Conservation (phyloP, 2,329 filamentous ascomycete genomes). For the Fusarium sp. region DNA sequence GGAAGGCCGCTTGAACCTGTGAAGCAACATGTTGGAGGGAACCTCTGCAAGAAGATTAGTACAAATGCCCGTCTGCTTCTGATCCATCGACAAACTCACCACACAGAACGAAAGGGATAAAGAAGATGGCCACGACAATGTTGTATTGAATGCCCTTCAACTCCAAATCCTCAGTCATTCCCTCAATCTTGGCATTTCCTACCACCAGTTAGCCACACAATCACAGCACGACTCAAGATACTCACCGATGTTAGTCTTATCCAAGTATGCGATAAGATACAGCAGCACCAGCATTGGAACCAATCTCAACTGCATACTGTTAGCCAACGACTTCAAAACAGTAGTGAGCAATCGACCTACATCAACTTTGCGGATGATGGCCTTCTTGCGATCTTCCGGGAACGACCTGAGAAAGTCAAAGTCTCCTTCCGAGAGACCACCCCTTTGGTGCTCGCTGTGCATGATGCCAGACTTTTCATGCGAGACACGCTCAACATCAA, state of each 20-base stretch:
- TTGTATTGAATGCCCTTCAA: conserved; percentile 67
- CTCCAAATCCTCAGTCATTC: conserved; percentile 49
- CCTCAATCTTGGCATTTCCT: conserved; percentile 63
- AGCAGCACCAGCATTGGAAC: conserved; percentile 48
- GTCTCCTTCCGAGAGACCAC: conserved; percentile 44
- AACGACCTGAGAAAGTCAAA: conserved; percentile 48
- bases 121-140: conserved; percentile 46
- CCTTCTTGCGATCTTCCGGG: conserved; percentile 46
- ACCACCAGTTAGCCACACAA: background rate
- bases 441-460: conserved; percentile 40
- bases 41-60: background rate
- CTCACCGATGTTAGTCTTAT: conserved; percentile 43
- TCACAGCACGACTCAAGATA: too few relatives aligned
- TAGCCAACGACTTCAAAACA: background rate
- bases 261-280: conserved; percentile 57
- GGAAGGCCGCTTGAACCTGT: conserved; percentile 14
- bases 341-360: conserved; percentile 20
- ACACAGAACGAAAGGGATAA: conserved; percentile 64
- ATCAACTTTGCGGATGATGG: conserved; percentile 48
- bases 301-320: conserved; percentile 36
- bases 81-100: background rate
- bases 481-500: conserved; percentile 42
- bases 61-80: background rate
- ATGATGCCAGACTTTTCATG: conserved; percentile 40
- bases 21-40: conserved; percentile 20